Evolutionary conservation across 768 basidiomycete species (phyloP), one percentile per base, ranked within the genome.

Genomic region (Kwoniella mangroviensis): DNA sequence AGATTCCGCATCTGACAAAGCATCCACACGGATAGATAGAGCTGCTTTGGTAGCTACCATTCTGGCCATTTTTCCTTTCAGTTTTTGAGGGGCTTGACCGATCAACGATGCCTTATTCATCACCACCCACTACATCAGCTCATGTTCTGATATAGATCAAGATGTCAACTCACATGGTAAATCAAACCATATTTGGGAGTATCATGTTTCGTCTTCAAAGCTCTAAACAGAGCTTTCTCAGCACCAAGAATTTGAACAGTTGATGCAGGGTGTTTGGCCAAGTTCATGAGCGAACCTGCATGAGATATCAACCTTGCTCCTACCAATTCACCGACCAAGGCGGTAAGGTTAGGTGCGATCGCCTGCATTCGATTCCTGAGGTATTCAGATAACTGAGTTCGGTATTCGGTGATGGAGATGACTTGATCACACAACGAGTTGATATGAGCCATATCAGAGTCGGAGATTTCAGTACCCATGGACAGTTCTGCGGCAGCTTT

Each of bases 11-110:
- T 97, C 94, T 52, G 95, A 91, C 56, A 99, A 90, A 7, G 97
- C 97, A 75, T 99, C 97, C 45, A 98, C 93, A 83, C 97, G 96
- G 78, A 97, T 93, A 4, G 96, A 96, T 15, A 99, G 89, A 1
- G 97, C 92, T 3, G 96, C 90, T 86, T 99, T 99, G 58, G 97
- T 98, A 59, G 97, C 95, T 40, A 98, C 94, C 97, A 99, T 99
- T 79, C 97, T 92, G 22, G 97, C 97, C 97, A 98, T 98, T 90
- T 98, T 99, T 78, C 96, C 96, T 87, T 98, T 99, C 74, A 98
- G 88, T 85, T 98, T 98, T 69, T 93, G 93, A 52, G 96, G 93
- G 57, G 96, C 95, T 86, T 97, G 94, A 42, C 96, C 96, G 74
- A 98, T 92, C 65, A 99, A 87, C 1, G 94, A 97, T 49, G 96